Conservation (phyloP, 108 stramenopile species). For the Nitzschia sp. region DNA sequence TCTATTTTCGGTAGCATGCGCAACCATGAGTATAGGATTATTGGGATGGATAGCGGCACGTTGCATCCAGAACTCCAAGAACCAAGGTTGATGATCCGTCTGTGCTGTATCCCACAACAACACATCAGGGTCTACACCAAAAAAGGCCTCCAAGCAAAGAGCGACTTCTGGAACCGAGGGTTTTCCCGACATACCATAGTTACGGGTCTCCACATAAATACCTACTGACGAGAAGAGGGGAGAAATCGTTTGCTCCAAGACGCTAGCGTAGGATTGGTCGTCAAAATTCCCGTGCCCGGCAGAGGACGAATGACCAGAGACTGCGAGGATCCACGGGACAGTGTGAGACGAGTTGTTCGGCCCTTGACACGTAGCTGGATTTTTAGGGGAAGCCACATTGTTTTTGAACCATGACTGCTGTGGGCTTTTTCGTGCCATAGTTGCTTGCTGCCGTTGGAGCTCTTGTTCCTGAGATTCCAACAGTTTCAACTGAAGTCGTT, state of each 20-base stretch:
- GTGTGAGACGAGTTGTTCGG: no score
- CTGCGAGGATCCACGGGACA: constrained; percentile 57
- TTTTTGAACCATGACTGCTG: no score
- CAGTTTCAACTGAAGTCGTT: not conserved
- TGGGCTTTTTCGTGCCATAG: no score
- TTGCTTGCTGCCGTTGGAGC: not conserved
- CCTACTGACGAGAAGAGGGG: not conserved
- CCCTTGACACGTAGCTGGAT: no score
- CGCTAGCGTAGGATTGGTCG: constrained; percentile 55
- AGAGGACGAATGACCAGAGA: constrained; percentile 51
- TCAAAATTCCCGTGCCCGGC: constrained; percentile 59
- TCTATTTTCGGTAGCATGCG: not conserved
- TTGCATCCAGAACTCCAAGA: not conserved
- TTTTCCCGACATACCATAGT: constrained; percentile 52
- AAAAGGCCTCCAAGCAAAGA: constrained; percentile 21
- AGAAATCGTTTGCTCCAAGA: constrained; percentile 31
- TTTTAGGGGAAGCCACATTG: no score
- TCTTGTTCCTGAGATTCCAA: not conserved
- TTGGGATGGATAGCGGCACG: constrained; percentile 7
- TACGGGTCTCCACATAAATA: not conserved
- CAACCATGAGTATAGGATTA: not conserved
- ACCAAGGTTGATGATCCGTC: constrained; percentile 30
- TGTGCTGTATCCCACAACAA: constrained; percentile 66
- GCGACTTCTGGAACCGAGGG: constrained; percentile 6
- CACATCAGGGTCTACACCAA: constrained; percentile 62